phyloP scores from a whole-genome alignment of 352 stramenopile species.

The Globisporangium camurandrum region DNA sequence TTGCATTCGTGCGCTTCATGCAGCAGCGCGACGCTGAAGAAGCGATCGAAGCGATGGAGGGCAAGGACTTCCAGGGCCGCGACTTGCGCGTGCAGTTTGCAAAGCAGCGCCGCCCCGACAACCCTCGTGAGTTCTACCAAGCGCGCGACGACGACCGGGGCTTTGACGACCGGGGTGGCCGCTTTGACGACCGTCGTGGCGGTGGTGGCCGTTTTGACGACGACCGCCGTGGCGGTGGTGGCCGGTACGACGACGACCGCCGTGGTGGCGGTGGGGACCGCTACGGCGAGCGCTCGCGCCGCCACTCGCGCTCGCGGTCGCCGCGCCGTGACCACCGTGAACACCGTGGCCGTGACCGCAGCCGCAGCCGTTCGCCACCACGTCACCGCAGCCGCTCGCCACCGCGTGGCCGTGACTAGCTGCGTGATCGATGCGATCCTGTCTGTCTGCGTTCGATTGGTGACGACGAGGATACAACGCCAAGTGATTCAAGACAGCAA shows the following conservation, averaged over 20 bases:
- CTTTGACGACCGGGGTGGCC: conserved; percentile 1
- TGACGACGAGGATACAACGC: no score
- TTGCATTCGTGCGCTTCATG: conserved; percentile 86
- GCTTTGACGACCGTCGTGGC: conserved; percentile 1
- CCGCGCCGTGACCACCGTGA: conserved; percentile 19
- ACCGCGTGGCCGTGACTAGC: no score
- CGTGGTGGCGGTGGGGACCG: conserved; percentile 18
- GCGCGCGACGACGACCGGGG: conserved; percentile 14
- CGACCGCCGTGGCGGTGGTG: conserved; percentile 7
- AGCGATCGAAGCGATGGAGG: conserved; percentile 72
- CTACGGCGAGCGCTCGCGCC: conserved; percentile 22
- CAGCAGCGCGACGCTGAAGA: conserved; percentile 86
- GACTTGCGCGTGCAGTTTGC: conserved; percentile 71
- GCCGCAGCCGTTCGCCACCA: conserved; percentile 36
- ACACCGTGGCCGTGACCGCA: conserved; percentile 14
- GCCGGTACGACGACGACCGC: conserved; percentile 17
- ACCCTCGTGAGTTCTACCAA: conserved; percentile 66
- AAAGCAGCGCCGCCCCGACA: conserved; percentile 69
- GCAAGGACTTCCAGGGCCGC: conserved; percentile 62
- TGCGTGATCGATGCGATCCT: no score
- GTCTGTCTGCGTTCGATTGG: no score
- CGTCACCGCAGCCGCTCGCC: conserved; percentile 33
- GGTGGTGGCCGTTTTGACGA: conserved; percentile 11
- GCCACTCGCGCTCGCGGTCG: conserved; percentile 30
- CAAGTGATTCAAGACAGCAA: no score